phyloP scores from a whole-genome alignment of 805 yeast species.

The Candida multigemmis region DNA sequence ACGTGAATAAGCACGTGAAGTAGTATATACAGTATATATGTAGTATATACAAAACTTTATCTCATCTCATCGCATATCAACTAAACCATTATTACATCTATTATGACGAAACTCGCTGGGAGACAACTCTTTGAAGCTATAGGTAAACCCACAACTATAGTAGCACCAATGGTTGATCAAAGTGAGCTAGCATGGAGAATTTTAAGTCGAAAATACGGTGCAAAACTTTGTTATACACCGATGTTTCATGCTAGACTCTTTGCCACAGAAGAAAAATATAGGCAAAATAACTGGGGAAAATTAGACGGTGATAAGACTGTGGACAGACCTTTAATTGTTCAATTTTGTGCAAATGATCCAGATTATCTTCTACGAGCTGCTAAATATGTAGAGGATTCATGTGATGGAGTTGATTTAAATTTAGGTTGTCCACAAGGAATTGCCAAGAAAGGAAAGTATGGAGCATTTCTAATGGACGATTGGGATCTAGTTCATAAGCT shows the following conservation, averaged over 20 bases:
- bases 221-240: conserved; percentile 90
- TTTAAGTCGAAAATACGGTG: conserved; percentile 80
- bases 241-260: conserved; percentile 92
- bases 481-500: conserved; percentile 76
- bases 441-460: conserved; percentile 90
- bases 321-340: conserved; percentile 88
- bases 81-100: no score
- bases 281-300: conserved; percentile 61
- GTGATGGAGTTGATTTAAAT: conserved; percentile 95
- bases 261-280: conserved; percentile 74
- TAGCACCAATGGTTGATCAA: conserved; percentile 99
- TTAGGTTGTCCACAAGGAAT: conserved; percentile 98
- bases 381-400: conserved; percentile 61
- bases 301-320: conserved; percentile 59
- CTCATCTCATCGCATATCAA: no score
- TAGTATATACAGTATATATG: no score
- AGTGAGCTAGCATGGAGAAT: conserved; percentile 94
- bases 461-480: conserved; percentile 94
- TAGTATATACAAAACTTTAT: no score
- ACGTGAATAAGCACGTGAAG: no score
- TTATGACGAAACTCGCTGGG: conserved; percentile 35
- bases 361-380: conserved; percentile 80
- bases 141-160: conserved; percentile 73
- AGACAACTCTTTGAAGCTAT: conserved; percentile 60
- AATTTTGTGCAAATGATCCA: conserved; percentile 95